phyloP scores from a whole-genome alignment of 2,329 filamentous ascomycete genomes.

The Pestalotiopsis sp. region DNA sequence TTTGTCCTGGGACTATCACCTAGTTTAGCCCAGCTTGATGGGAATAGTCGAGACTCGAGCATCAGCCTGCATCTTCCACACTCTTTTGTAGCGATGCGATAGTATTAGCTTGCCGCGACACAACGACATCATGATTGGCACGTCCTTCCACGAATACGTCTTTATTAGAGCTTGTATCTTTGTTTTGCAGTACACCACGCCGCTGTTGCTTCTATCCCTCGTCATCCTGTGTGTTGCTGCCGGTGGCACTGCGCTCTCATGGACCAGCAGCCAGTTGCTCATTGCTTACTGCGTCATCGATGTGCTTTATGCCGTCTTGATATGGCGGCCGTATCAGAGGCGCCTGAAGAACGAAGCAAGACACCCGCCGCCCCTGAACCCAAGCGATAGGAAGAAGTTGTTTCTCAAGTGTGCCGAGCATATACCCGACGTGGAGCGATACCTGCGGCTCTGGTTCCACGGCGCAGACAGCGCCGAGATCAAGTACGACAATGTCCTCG shows the following conservation, averaged over 20 bases:
- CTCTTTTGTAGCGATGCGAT: neutral
- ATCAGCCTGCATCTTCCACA: neutral
- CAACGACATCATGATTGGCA: conserved; percentile 30
- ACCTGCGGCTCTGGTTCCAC: conserved; percentile 68
- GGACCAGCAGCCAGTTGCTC: conserved; percentile 23
- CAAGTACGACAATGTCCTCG: conserved; percentile 66
- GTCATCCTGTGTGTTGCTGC: conserved; percentile 24
- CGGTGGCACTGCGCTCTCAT: conserved; percentile 20
- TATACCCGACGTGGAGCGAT: conserved; percentile 56
- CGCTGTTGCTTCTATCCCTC: conserved; percentile 38
- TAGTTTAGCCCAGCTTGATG: neutral
- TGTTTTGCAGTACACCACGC: conserved; percentile 45
- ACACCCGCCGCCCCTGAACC: conserved; percentile 44
- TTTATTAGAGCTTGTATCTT: conserved; percentile 49
- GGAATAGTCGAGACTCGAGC: neutral
- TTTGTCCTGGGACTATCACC: neutral
- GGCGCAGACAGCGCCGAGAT: conserved; percentile 60
- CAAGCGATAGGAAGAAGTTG: conserved; percentile 52
- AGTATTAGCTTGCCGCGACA: neutral
- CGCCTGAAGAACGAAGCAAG: conserved; percentile 40
- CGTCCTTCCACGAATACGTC: conserved; percentile 38
- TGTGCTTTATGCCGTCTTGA: conserved; percentile 39
- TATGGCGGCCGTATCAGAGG: conserved; percentile 45
- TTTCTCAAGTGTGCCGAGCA: conserved; percentile 60
- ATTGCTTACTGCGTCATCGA: conserved; percentile 41